These are phyloP conservation scores for Microcyclospora tardicrescens DNA, from an alignment of 2,329 filamentous ascomycete genomes.

Conservation along the genomic window DNA sequence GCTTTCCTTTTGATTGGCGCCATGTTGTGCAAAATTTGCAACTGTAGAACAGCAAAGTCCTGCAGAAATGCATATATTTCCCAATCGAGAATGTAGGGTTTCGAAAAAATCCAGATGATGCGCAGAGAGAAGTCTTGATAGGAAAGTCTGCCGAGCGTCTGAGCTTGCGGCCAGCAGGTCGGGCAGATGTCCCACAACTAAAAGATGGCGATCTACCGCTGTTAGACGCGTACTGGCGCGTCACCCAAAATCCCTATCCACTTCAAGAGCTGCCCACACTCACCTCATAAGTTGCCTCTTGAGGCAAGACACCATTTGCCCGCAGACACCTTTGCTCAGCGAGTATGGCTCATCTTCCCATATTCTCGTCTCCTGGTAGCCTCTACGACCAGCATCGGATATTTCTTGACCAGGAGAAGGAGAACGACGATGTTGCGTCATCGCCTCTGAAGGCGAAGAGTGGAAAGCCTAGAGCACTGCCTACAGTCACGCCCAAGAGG, in stretches of 20 bases:
- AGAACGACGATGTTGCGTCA: slow-evolving; percentile 14
- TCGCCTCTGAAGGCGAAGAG: slow-evolving; percentile 16
- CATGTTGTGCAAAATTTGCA: slow-evolving; percentile 19
- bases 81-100: not conserved
- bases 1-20: slow-evolving; percentile 35
- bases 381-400: slow-evolving; percentile 18
- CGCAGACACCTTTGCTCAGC: not conserved
- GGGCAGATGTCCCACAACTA: too few relatives aligned
- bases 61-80: too few relatives aligned
- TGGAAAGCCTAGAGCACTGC: slow-evolving; percentile 32
- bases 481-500: slow-evolving; percentile 39
- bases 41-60: not conserved
- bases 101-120: slow-evolving; percentile 1
- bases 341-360: slow-evolving; percentile 17
- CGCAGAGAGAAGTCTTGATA: not conserved
- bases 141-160: too few relatives aligned
- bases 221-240: not conserved
- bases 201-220: not conserved
- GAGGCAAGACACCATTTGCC: too few relatives aligned
- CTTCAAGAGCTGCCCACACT: slow-evolving; percentile 1
- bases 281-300: too few relatives aligned
- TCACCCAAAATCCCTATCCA: not conserved
- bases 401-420: slow-evolving; percentile 16
- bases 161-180: too few relatives aligned
- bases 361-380: slow-evolving; percentile 21